Percentiles rank a stretch among this genome's conserved stretches.
These are phyloP conservation scores for Metschnikowia peoriensis DNA, from an alignment of 805 yeast species.

Conservation along the genomic window DNA sequence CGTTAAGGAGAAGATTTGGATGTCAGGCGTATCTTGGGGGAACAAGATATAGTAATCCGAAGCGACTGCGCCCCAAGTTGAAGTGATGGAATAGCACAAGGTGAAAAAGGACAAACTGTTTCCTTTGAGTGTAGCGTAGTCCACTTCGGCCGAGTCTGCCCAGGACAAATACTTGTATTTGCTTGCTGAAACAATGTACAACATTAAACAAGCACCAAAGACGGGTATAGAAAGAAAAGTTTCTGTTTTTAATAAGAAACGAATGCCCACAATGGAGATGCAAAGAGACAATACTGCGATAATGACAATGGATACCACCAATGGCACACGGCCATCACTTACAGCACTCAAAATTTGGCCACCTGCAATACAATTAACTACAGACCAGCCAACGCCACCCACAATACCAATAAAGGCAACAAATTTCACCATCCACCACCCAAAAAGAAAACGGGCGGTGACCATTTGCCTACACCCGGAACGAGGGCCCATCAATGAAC, in stretches of 20 bases:
- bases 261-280: slow-evolving; percentile 77
- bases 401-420: slow-evolving; percentile 69
- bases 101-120: slow-evolving; percentile 71
- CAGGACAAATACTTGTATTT: slow-evolving; percentile 37
- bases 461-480: slow-evolving; percentile 92
- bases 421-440: slow-evolving; percentile 80
- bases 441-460: slow-evolving; percentile 73
- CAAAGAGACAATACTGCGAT: slow-evolving; percentile 61
- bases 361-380: slow-evolving; percentile 84
- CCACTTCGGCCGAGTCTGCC: slow-evolving; percentile 18
- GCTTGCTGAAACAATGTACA: slow-evolving; percentile 61
- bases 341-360: slow-evolving; percentile 76
- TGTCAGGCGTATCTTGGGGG: slow-evolving; percentile 66
- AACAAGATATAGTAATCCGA: slow-evolving; percentile 80
- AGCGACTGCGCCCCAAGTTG: slow-evolving; percentile 88
- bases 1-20: slow-evolving; percentile 56
- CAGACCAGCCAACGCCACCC: slow-evolving; percentile 91
- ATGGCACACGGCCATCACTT: slow-evolving; percentile 62
- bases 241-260: slow-evolving; percentile 66
- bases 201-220: slow-evolving; percentile 58
- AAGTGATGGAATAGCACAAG: slow-evolving; percentile 71
- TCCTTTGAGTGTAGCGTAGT: slow-evolving; percentile 50
- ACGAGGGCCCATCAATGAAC: slow-evolving; percentile 84
- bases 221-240: slow-evolving; percentile 68
- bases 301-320: slow-evolving; percentile 72